Base-by-base conservation (phyloP, 1,139 yeast species). In the Hyphopichia buzzinii region DNA sequence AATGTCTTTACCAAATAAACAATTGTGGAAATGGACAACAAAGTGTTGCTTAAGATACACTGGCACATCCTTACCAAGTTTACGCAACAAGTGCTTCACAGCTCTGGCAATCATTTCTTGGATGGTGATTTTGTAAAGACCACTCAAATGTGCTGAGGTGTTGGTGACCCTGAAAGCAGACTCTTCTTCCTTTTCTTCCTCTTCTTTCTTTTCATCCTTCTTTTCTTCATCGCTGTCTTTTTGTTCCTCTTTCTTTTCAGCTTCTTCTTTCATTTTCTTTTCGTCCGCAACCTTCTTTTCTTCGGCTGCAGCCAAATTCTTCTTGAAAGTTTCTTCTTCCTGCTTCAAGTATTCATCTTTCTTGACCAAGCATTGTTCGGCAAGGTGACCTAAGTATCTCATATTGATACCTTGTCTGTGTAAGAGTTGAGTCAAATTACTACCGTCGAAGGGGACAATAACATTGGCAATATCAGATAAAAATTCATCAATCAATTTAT, bases 321-420 rank as follows among this genome's bases (percentile, higher is more conserved):
- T 47, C 24, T 46, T 43, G 31, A 60, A 46, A 15, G 45, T 44
- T 31, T 50, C 52, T 29, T 55, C 56, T 24, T 52, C 40, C 22
- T 48, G 44, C 29, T 51, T 46, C 31, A 47, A 39, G 31, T 50
- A 56, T n/a, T 54, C 56, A 22, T 56, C 55, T 41, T 56, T 59
- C 44, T 52, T 59, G 3, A 25, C 35, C 25, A 51, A 37, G 32
- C 62, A 59, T 40, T 57, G 52, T 15, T 54, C 55, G 15, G 81
- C 81, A 50, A 83, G 55, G 35, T 59, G 64, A 42, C 97, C 97
- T 51, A 92, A 71, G 55, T 92, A 90, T 64, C 98, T 84, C 67
- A 90, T 58, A 59, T 88, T 90, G 55, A 92, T 83, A 70, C 98
- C 98, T 36, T 72, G 69, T 49, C 77, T 77, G 61, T 92, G 98